Conservation (phyloP, 140 eudicot species). For the Anethum foeniculum region DNA sequence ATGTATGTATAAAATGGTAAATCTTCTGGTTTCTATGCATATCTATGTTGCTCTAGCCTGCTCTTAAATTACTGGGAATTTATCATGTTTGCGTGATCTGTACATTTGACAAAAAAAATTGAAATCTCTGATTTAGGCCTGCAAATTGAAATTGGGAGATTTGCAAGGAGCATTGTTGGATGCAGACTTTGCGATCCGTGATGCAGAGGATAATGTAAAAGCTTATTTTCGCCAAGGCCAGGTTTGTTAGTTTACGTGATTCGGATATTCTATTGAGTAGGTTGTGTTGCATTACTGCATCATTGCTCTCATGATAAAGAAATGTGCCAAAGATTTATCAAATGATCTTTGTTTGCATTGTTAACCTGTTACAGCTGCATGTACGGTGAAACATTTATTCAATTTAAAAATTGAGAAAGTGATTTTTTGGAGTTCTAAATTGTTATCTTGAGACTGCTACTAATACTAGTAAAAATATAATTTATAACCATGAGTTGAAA, state of each 20-base stretch:
- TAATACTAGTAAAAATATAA: background rate
- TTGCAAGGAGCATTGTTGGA: constrained; percentile 78
- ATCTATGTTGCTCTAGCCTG: background rate
- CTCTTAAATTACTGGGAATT: background rate
- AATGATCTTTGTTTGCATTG: background rate
- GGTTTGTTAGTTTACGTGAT: constrained; percentile 36
- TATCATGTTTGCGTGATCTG: background rate
- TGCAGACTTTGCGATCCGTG: constrained; percentile 92
- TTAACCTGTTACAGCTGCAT: background rate
- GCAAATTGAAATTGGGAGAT: constrained; percentile 87
- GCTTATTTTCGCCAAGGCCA: constrained; percentile 95
- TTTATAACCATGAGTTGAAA: background rate
- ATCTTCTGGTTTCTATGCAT: background rate
- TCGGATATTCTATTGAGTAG: background rate
- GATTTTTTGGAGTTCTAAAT: background rate
- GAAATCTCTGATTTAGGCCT: constrained; percentile 44
- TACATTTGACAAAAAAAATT: constrained; percentile 10
- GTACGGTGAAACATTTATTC: background rate
- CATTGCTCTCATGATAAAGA: background rate
- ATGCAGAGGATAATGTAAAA: constrained; percentile 75
- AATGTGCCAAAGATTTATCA: background rate
- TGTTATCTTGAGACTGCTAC: background rate
- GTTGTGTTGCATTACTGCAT: background rate
- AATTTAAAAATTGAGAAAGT: background rate
- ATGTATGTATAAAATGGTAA: background rate